Evolutionary conservation across 345 rosid species (phyloP).

Genomic region (Lagerstroemia speciosa): DNA sequence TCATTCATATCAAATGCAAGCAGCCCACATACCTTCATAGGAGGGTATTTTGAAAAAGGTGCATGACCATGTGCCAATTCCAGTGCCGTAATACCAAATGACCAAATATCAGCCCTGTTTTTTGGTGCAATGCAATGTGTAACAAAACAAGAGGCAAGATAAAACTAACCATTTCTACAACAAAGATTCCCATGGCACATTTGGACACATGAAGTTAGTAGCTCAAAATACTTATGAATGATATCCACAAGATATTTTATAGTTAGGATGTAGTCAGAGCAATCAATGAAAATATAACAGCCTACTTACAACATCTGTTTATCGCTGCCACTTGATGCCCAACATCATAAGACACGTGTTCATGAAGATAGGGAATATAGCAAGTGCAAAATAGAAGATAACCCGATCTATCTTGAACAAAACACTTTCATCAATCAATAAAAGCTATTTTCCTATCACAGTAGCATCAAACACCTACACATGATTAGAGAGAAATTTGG

Average conservation of each 20-base stretch:
- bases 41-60: conserved; percentile 96
- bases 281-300: neutral
- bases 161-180: neutral
- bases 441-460: neutral
- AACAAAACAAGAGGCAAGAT: neutral
- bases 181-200: neutral
- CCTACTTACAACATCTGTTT: neutral
- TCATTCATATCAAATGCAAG: neutral
- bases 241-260: neutral
- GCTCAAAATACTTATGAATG: neutral
- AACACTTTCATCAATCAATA: neutral
- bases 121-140: conserved; percentile 9
- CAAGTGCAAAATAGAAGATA: neutral
- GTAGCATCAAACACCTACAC: neutral
- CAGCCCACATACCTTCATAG: conserved; percentile 71
- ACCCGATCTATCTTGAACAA: neutral
- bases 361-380: neutral
- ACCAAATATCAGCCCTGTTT: conserved; percentile 98
- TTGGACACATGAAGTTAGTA: neutral
- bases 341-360: neutral
- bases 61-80: conserved; percentile 99
- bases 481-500: neutral
- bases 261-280: neutral
- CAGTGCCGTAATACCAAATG: conserved; percentile 93
- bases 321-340: neutral